Evolutionary conservation across 768 basidiomycete species (phyloP), one percentile per base, ranked within the genome.

Genomic region (Rhizopogon vinicolor): DNA sequence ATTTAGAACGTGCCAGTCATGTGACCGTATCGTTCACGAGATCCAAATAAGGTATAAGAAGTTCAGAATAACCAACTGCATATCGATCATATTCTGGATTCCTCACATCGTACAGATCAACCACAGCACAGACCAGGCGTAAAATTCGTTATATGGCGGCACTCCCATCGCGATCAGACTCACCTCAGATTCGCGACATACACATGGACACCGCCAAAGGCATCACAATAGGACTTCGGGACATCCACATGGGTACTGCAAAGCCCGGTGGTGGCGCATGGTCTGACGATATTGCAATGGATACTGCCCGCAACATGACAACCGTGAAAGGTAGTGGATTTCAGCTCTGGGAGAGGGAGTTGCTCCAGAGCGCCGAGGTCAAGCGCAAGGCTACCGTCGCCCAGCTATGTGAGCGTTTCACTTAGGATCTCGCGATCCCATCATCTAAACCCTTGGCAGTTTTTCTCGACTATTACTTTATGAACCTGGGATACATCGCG

Each of bases 391-490:
- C 96, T 1, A 98, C 95, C 1, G 93, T 99, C 9, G 94, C 95
- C 18, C 97, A 99, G 67, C 83, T 99, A 44, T 99, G 94, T 95
- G 67, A 65, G 87, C 78, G 33, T 35, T 41, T 5, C 41, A n/a
- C 40, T 22, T 41, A 25, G 54, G 22, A 48, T 13, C 46, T 48
- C 19, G 8, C 37, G 22, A 49, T 49, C 46, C 49, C 60, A 60
- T 59, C 33, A 33, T 45, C 22, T 18, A 13, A 56, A 55, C 57
- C 64, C 41, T 40, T 44, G 53, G 35, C 60, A 95, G 93, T 91
- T 76, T 98, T 98, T 74, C 82, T 97, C 50, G 96, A 98, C 72
- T 98, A 99, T 69, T 99, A 99, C 75, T 99, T 99, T 69, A 93
- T 98, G 67, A 81, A 85, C 1, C 80, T 99, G 39, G 93, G 92